Evolutionary conservation across 805 yeast species (phyloP).

Genomic region (Nakazawaea holstii): DNA sequence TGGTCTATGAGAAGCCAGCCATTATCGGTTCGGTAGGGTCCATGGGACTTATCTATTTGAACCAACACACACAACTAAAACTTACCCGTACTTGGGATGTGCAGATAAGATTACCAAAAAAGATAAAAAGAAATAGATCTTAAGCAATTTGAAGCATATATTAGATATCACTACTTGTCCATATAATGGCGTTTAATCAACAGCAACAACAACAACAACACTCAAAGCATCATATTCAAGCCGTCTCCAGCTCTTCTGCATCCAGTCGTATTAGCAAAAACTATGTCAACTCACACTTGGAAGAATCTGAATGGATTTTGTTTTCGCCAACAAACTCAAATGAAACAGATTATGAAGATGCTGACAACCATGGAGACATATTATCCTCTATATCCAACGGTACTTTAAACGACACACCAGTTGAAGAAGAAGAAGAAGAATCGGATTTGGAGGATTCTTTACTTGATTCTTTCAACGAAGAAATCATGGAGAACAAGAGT

Average conservation of each 20-base stretch:
- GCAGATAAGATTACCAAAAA: too few species aligned
- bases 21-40: too few species aligned
- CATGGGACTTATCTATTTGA: too few species aligned
- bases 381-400: conserved; percentile 17
- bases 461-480: conserved; percentile 21
- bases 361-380: conserved; percentile 19
- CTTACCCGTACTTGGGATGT: too few species aligned
- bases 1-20: too few species aligned
- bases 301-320: conserved; percentile 25
- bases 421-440: conserved; percentile 14
- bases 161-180: too few species aligned
- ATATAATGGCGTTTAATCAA: conserved; percentile 5
- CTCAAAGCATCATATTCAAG: background rate
- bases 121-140: background rate
- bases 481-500: conserved; percentile 14
- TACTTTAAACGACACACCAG: conserved; percentile 9
- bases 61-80: too few species aligned
- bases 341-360: conserved; percentile 10
- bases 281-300: conserved; percentile 10
- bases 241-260: background rate
- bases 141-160: too few species aligned
- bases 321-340: conserved; percentile 21
- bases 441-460: conserved; percentile 19
- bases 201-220: conserved; percentile 7
- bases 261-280: background rate